Conservation (phyloP, 139 green algal species). For the Tetradesmus lagerheimii region DNA sequence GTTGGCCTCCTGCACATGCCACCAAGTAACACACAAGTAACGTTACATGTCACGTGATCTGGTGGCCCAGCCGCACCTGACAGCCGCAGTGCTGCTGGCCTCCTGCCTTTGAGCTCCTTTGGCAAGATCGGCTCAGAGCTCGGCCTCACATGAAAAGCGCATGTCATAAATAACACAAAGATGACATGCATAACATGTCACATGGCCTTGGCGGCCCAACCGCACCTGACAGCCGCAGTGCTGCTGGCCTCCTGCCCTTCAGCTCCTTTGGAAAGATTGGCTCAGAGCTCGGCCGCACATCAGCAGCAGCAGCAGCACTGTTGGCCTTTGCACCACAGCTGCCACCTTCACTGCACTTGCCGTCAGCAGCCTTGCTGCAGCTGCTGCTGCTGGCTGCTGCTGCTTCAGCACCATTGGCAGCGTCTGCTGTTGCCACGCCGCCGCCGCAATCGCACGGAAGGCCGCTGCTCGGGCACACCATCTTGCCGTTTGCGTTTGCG, state of each 20-base stretch:
- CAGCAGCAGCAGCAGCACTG: slow-evolving; percentile 27
- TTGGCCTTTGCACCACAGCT: slow-evolving; percentile 28
- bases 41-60: too few species aligned
- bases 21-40: too few species aligned
- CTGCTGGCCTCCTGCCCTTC: slow-evolving; percentile 51
- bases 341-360: slow-evolving; percentile 33
- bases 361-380: slow-evolving; percentile 18
- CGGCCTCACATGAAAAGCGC: not conserved
- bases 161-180: too few species aligned
- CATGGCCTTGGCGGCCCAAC: not conserved
- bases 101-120: slow-evolving; percentile 79
- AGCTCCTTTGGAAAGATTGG: slow-evolving; percentile 97
- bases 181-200: too few species aligned
- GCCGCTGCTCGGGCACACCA: slow-evolving; percentile 85
- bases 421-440: not conserved
- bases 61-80: not conserved
- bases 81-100: slow-evolving; percentile 51
- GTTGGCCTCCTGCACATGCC: too few species aligned
- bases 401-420: not conserved
- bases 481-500: slow-evolving; percentile 17
- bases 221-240: slow-evolving; percentile 68
- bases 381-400: not conserved
- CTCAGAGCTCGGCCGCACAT: slow-evolving; percentile 64
- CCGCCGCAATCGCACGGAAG: slow-evolving; percentile 81
- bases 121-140: slow-evolving; percentile 94